phyloP scores from a whole-genome alignment of 1,139 yeast genomes.

The Taphrina confusa region DNA sequence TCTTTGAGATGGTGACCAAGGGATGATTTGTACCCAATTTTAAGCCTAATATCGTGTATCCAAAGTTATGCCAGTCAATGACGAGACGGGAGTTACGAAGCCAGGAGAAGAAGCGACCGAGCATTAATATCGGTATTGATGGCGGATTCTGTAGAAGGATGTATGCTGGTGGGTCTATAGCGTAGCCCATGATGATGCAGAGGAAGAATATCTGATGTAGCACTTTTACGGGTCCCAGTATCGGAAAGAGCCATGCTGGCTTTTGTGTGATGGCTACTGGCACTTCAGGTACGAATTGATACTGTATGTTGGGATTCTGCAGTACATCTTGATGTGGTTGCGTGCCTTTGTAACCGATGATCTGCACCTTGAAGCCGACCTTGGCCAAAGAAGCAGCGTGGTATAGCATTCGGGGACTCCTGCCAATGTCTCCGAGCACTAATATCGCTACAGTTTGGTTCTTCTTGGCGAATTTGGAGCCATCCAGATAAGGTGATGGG shows the following conservation, averaged over 20 bases:
- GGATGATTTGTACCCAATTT: constrained; percentile 60
- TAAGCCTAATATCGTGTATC: constrained; percentile 76
- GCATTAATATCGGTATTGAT: constrained; percentile 72
- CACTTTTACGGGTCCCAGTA: constrained; percentile 65
- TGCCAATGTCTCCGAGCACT: constrained; percentile 91
- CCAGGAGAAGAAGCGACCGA: constrained; percentile 58
- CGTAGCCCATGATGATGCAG: constrained; percentile 20
- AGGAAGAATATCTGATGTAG: constrained; percentile 50
- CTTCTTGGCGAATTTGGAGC: constrained; percentile 31
- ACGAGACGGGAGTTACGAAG: constrained; percentile 65
- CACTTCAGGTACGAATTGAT: constrained; percentile 46
- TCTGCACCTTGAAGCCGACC: constrained; percentile 69
- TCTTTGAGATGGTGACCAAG: constrained; percentile 60
- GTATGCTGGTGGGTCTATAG: constrained; percentile 33
- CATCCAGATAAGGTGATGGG: constrained; percentile 25
- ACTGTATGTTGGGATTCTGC: constrained; percentile 42
- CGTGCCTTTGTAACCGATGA: constrained; percentile 81
- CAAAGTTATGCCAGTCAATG: constrained; percentile 96
- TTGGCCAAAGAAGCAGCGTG: constrained; percentile 81
- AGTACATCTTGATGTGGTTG: constrained; percentile 44
- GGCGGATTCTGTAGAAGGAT: constrained; percentile 90
- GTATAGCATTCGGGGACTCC: constrained; percentile 92
- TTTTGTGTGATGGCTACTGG: constrained; percentile 25
- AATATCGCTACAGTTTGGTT: constrained; percentile 57
- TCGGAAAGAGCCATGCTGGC: constrained; percentile 54